Base-by-base conservation (phyloP, 208 protist species). In the Zelonia costaricensis region DNA sequence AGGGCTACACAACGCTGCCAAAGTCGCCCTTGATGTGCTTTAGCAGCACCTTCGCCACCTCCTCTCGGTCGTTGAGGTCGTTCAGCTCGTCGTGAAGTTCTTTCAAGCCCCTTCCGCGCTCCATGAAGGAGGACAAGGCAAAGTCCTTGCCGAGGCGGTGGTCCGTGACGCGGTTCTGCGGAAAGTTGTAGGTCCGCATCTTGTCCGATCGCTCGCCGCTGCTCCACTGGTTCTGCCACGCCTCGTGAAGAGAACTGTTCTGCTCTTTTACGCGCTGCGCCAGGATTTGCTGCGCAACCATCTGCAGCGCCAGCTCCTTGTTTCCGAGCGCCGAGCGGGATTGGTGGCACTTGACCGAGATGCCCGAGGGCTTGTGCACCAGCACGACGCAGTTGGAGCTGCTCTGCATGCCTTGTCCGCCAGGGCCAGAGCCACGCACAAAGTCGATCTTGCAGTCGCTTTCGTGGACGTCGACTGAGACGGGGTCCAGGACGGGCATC, bases 171-270 rank as follows among this genome's bases (percentile, higher is more conserved):
- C 86, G 83, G 61, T 96, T 96, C 49, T 96, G 91, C 10, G 86
- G 91, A 57, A 82, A 92, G 54, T 96, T 96, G 80, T 94, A 96
- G 22, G 91, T 94, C 42, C 91, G 62, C 86, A 96, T 94, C 63
- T 91, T 93, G 54, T 96, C 91, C 0, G 86, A 92, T 18, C 91
- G 84, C 72, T 96, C 91, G 1, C 91, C 91, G 62, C 85, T 94
- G 56, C 76, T 91, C 88, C 84, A 93, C 57, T 96, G 91, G 47
- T 86, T 86, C 42, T 69, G 64, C 81, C 86, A 94, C 31, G 85
- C 80, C 2, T 80, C 74, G 60, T 94, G 73, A 46, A 92, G 64
- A 25, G 84, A 87, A 13, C 70, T 88, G 52, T 88, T 86, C 55
- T 93, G 86, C 30, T 88, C 76, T 58, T 82, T 84, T 20, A 92